Evolutionary conservation across 306 rosid genomes (phyloP).

Genomic region (Castanea mollissima): DNA sequence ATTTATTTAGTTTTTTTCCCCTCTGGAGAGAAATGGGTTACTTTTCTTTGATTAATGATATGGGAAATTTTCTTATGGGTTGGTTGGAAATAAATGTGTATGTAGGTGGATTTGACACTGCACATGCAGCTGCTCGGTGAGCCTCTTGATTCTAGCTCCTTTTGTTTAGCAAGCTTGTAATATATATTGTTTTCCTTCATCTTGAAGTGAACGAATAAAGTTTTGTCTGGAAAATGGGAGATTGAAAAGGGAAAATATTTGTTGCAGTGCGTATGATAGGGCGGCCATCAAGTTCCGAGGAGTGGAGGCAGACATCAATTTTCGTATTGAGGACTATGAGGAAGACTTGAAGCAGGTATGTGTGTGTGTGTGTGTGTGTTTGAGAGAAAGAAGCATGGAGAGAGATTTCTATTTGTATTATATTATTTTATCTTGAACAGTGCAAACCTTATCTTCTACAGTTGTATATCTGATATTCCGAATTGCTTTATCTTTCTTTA

Average conservation of each 20-base stretch:
- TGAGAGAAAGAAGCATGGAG: not conserved
- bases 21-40: not conserved
- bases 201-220: not conserved
- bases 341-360: slow-evolving; percentile 92
- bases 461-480: not conserved
- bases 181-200: slow-evolving; percentile 13
- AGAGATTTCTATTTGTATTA: not conserved
- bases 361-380: not conserved
- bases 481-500: not conserved
- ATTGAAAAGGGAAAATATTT: not conserved
- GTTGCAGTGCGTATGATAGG: slow-evolving; percentile 90
- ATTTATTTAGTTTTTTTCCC: not conserved
- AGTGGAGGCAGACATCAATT: slow-evolving; percentile 89
- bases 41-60: slow-evolving; percentile 3
- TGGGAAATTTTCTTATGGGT: slow-evolving; percentile 5
- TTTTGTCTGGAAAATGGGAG: slow-evolving; percentile 7
- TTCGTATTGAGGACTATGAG: slow-evolving; percentile 83
- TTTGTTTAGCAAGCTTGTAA: slow-evolving; percentile 23
- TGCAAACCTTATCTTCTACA: slow-evolving; percentile 25
- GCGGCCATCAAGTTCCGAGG: slow-evolving; percentile 99
- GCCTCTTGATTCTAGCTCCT: slow-evolving; percentile 18
- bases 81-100: slow-evolving; percentile 36
- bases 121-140: slow-evolving; percentile 99
- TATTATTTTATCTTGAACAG: slow-evolving; percentile 32
- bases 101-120: slow-evolving; percentile 99